Conservation (phyloP, 2,329 filamentous ascomycete species). For the Thielaviopsis euricoi region DNA sequence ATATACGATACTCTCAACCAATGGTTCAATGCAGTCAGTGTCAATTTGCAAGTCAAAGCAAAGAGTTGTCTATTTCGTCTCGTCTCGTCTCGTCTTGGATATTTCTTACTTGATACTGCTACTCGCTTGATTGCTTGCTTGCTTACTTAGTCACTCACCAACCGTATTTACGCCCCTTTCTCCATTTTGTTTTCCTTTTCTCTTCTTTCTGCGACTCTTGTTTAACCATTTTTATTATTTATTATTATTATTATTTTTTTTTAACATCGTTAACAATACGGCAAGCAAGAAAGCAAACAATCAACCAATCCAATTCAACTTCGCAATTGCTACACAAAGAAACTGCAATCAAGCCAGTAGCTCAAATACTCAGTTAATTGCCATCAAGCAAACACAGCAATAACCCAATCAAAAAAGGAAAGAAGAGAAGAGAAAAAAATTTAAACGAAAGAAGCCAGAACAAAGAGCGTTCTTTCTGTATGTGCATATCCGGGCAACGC, state of each 20-base stretch:
- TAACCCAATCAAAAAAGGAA: not conserved
- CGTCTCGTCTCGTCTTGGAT: no score
- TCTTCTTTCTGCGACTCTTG: not conserved
- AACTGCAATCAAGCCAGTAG: not conserved
- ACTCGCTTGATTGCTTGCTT: no score
- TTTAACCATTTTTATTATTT: not conserved
- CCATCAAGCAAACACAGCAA: not conserved
- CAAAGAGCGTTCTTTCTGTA: no score
- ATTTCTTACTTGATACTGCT: no score
- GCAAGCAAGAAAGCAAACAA: not conserved
- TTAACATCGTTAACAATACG: not conserved
- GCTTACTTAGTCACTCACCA: no score
- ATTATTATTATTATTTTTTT: not conserved
- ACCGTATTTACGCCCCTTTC: slow-evolving; percentile 14
- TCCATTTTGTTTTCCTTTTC: slow-evolving; percentile 14
- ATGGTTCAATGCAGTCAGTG: no score
- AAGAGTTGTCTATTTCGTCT: no score
- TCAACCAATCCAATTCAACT: not conserved
- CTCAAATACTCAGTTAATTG: not conserved
- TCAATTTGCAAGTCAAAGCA: no score
- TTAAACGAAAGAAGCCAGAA: not conserved
- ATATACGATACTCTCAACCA: no score
- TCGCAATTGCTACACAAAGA: not conserved
- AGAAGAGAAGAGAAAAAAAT: not conserved
- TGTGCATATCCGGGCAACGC: not conserved